Percentiles rank a stretch among this genome's conserved stretches.
Conservation (phyloP, 805 yeast species). For the Komagataella pseudopastoris region DNA sequence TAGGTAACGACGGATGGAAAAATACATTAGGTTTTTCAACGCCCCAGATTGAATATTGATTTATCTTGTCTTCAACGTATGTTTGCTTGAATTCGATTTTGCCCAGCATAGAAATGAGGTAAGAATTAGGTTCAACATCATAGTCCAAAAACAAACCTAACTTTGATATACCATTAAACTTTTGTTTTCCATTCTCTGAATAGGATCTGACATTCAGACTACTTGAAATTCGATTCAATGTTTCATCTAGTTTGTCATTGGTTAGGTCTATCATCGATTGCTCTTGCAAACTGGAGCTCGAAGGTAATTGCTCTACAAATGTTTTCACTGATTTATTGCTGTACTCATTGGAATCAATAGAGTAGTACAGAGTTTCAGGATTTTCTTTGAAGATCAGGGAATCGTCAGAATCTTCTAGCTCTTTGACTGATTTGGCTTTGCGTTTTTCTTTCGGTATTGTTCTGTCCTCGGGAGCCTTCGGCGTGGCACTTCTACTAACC, state of each 20-base stretch:
- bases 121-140: conserved; percentile 28
- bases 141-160: conserved; percentile 42
- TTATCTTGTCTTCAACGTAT: conserved; percentile 51
- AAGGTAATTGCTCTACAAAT: conserved; percentile 12
- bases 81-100: conserved; percentile 53
- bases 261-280: conserved; percentile 5
- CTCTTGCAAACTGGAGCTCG: background rate
- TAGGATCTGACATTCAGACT: conserved; percentile 32
- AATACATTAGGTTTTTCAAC: conserved; percentile 48
- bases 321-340: conserved; percentile 21
- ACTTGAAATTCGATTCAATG: conserved; percentile 10
- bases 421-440: background rate
- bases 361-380: conserved; percentile 23
- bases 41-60: conserved; percentile 69
- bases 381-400: conserved; percentile 3
- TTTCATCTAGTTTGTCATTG: conserved; percentile 8
- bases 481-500: background rate
- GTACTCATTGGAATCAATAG: conserved; percentile 31
- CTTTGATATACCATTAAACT: conserved; percentile 58
- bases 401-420: background rate
- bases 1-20: conserved; percentile 41
- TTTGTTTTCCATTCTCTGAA: conserved; percentile 41
- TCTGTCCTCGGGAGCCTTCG: background rate
- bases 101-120: conserved; percentile 56
- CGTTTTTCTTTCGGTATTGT: background rate